Conservation (phyloP, 1,284 basidiomycete genomes). For the Caloboletus firmus region DNA sequence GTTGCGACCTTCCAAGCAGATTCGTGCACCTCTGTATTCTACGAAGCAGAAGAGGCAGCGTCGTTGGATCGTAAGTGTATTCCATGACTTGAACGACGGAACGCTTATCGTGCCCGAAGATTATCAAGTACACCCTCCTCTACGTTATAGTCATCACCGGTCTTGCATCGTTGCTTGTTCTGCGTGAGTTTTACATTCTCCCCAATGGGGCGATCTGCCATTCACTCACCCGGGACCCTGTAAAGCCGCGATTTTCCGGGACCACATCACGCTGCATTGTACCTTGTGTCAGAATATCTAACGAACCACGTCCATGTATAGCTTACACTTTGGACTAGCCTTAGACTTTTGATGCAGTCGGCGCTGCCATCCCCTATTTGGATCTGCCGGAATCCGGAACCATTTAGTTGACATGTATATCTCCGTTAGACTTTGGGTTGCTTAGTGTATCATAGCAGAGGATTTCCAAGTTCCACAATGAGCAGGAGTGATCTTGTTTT, state of each 20-base stretch:
- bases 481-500: slow-evolving; percentile 1
- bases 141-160: slow-evolving; percentile 79
- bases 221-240: slow-evolving; percentile 9
- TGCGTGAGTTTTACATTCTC: slow-evolving; percentile 59
- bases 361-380: slow-evolving; percentile 10
- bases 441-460: slow-evolving; percentile 36
- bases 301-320: slow-evolving; percentile 34
- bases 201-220: neutral
- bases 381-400: slow-evolving; percentile 22
- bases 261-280: slow-evolving; percentile 67
- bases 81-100: neutral
- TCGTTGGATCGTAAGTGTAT: slow-evolving; percentile 77
- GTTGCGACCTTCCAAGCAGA: slow-evolving; percentile 90
- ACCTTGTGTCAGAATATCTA: slow-evolving; percentile 76
- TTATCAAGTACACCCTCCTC: slow-evolving; percentile 81
- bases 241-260: slow-evolving; percentile 68
- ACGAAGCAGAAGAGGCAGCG: slow-evolving; percentile 90
- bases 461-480: slow-evolving; percentile 14
- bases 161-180: slow-evolving; percentile 78
- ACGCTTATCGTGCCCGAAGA: slow-evolving; percentile 38
- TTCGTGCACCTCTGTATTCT: slow-evolving; percentile 92
- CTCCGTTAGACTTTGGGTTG: slow-evolving; percentile 20
- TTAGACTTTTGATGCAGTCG: slow-evolving; percentile 1
- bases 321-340: slow-evolving; percentile 12
- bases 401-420: slow-evolving; percentile 32